A percentile compares a stretch with the other conserved stretches of the same genome.
Conservation (phyloP, 1,139 yeast species). For the Diutina catenulata region DNA sequence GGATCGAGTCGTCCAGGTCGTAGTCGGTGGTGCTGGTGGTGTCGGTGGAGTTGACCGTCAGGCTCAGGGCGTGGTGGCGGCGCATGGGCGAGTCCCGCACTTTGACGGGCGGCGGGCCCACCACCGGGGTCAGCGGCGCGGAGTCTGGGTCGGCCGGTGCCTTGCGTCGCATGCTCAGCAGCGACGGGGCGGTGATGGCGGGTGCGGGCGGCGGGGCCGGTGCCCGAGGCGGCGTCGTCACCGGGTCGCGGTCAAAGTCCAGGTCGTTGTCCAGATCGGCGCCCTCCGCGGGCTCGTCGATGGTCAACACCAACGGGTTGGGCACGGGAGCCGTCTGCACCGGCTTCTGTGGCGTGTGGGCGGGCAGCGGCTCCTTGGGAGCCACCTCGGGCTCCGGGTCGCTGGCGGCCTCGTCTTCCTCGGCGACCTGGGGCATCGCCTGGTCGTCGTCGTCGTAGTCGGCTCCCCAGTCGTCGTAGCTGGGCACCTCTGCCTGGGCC, state of each 20-base stretch:
- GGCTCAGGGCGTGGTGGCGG: neutral
- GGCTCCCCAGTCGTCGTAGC: constrained; percentile 3
- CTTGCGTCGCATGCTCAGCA: neutral
- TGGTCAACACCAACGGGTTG: constrained; percentile 3
- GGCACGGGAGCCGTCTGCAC: neutral
- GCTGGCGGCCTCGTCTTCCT: neutral
- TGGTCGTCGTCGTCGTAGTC: neutral
- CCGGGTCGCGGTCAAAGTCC: no score
- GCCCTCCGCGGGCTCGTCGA: constrained; percentile 4
- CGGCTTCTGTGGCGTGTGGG: neutral
- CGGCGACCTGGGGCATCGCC: neutral
- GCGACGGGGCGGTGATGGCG: neutral
- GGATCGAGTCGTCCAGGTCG: constrained; percentile 3
- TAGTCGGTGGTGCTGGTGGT: neutral
- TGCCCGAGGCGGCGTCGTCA: neutral
- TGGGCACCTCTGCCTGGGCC: constrained; percentile 2
- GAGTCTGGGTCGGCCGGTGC: no score
- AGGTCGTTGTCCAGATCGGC: neutral
- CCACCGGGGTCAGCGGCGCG: no score
- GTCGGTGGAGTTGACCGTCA: neutral
- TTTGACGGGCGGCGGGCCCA: no score
- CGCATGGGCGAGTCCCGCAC: no score
- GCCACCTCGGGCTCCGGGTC: no score
- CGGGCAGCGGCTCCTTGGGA: neutral
- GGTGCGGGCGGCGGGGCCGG: neutral